Conservation (phyloP, 2,329 filamentous ascomycete genomes). For the Fusarium kyushuense region DNA sequence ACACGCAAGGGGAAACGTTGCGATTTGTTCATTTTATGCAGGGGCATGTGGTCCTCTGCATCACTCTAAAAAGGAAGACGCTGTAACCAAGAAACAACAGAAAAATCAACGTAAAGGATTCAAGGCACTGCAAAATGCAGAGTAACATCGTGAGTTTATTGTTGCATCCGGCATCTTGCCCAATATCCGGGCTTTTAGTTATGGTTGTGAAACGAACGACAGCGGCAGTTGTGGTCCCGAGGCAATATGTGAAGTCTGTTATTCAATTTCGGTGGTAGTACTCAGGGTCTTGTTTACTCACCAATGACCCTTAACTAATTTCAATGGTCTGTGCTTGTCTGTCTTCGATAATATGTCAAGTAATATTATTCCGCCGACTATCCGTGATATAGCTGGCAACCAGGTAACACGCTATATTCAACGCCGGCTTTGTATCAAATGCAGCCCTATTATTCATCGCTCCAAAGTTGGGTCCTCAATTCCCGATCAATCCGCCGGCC, state of each 20-base stretch:
- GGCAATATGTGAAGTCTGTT: not conserved
- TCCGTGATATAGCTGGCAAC: not conserved
- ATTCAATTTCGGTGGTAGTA: conserved; percentile 6
- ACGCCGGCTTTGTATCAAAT: conserved; percentile 11
- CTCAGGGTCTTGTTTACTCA: not conserved
- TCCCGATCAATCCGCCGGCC: conserved; percentile 7
- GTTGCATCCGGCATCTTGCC: conserved; percentile 20
- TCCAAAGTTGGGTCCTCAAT: conserved; percentile 11
- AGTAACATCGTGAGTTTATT: conserved; percentile 28
- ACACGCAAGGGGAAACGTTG: conserved; percentile 15
- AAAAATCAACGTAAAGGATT: conserved; percentile 1
- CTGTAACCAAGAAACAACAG: conserved; percentile 20
- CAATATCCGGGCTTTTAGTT: conserved; percentile 9
- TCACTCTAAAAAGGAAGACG: conserved; percentile 23
- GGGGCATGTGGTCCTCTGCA: conserved; percentile 30
- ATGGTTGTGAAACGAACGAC: conserved; percentile 10
- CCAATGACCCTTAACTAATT: not conserved
- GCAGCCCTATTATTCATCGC: conserved; percentile 9
- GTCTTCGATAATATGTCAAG: not conserved
- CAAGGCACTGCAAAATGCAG: not conserved
- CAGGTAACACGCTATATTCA: not conserved
- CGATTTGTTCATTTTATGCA: conserved; percentile 39
- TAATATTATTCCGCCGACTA: conserved; percentile 6
- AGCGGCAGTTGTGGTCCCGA: conserved; percentile 1
- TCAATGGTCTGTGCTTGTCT: not conserved